These are phyloP conservation scores for Geotrichum carabidarum DNA, from an alignment of 1,139 yeast species.

Conservation along the genomic window DNA sequence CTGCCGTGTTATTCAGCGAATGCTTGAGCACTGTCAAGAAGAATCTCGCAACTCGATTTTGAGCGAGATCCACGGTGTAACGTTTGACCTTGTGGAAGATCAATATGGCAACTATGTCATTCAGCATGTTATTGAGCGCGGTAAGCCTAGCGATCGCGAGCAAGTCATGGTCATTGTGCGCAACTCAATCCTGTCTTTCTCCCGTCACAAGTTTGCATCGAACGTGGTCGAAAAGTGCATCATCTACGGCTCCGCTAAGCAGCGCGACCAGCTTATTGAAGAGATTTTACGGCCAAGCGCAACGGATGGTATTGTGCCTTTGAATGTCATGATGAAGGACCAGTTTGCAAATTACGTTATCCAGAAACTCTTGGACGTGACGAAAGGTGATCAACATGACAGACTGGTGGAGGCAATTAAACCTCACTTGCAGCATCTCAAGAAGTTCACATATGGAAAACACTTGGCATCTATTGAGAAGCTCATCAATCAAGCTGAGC, in stretches of 20 bases:
- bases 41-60: slow-evolving; percentile 57
- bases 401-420: slow-evolving; percentile 38
- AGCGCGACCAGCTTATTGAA: slow-evolving; percentile 57
- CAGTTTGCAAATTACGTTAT: slow-evolving; percentile 96
- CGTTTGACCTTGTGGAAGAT: slow-evolving; percentile 79
- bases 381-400: slow-evolving; percentile 52
- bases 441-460: slow-evolving; percentile 55
- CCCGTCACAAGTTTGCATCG: slow-evolving; percentile 96
- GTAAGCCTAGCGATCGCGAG: slow-evolving; percentile 51
- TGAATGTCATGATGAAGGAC: slow-evolving; percentile 82
- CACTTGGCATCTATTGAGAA: slow-evolving; percentile 85
- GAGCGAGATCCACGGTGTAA: slow-evolving; percentile 64
- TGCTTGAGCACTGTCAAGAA: slow-evolving; percentile 66
- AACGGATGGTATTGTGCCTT: slow-evolving; percentile 34
- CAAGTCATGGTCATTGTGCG: slow-evolving; percentile 48
- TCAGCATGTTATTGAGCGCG: slow-evolving; percentile 88
- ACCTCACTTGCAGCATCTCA: slow-evolving; percentile 40
- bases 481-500: slow-evolving; percentile 42
- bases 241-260: slow-evolving; percentile 59
- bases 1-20: slow-evolving; percentile 90
- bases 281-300: slow-evolving; percentile 52
- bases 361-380: slow-evolving; percentile 84
- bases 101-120: slow-evolving; percentile 97
- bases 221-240: slow-evolving; percentile 96
- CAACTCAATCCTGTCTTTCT: slow-evolving; percentile 66